Evolutionary conservation across 1,139 yeast species (phyloP).

Genomic region (Scheffersomyces illinoinensis): DNA sequence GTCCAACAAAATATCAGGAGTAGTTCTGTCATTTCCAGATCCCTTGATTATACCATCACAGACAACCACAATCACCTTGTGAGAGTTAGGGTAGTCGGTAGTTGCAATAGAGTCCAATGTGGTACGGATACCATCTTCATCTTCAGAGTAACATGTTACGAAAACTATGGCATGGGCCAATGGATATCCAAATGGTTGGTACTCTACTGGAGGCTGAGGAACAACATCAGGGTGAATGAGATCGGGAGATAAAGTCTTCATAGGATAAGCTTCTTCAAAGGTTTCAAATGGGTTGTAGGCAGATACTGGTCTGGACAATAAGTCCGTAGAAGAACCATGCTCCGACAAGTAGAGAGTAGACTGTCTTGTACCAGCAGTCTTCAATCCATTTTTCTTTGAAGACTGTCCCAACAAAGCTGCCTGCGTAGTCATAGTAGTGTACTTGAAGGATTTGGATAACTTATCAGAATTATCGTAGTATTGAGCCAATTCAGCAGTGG

Average conservation of each 20-base stretch:
- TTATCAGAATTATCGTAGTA: constrained; percentile 39
- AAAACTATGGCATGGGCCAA: constrained; percentile 80
- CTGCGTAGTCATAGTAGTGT: constrained; percentile 60
- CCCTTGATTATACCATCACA: constrained; percentile 97
- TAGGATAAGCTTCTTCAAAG: constrained; percentile 32
- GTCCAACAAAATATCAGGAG: constrained; percentile 84
- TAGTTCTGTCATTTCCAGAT: constrained; percentile 79
- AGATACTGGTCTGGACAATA: constrained; percentile 35
- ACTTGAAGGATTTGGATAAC: constrained; percentile 45
- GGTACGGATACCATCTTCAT: constrained; percentile 78
- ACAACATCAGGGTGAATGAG: constrained; percentile 71
- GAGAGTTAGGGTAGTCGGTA: constrained; percentile 93
- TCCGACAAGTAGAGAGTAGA: constrained; percentile 34
- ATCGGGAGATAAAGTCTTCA: constrained; percentile 63
- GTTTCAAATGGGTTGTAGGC: constrained; percentile 44
- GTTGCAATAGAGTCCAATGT: constrained; percentile 90
- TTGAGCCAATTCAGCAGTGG: constrained; percentile 39
- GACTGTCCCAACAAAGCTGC: constrained; percentile 37
- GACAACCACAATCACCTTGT: constrained; percentile 76
- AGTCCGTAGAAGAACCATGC: constrained; percentile 36
- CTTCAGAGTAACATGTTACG: constrained; percentile 95
- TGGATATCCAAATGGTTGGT: constrained; percentile 87
- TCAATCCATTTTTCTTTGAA: constrained; percentile 15
- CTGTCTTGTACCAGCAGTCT: constrained; percentile 15
- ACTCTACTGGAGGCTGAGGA: constrained; percentile 87